These are phyloP conservation scores for Rutstroemia sp. DNA, from an alignment of 2,329 filamentous ascomycete species.

Conservation along the genomic window DNA sequence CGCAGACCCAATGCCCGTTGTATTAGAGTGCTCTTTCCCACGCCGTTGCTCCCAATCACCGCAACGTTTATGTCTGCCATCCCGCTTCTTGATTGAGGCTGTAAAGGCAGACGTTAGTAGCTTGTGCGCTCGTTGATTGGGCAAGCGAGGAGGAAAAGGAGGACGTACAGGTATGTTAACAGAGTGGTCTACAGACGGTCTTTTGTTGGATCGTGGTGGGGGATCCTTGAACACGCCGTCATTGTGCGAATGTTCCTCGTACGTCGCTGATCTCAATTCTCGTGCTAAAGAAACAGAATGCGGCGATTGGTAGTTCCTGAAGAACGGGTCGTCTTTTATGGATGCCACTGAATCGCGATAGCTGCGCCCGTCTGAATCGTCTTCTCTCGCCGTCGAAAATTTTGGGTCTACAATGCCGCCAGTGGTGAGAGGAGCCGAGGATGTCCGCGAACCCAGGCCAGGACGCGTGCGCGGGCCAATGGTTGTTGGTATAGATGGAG, in stretches of 20 bases:
- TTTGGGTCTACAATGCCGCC: neutral
- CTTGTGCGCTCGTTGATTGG: neutral
- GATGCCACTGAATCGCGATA: conserved; percentile 43
- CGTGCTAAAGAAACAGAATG: conserved; percentile 28
- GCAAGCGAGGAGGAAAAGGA: neutral
- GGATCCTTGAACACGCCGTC: conserved; percentile 13
- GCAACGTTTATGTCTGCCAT: conserved; percentile 54
- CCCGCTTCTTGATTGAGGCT: conserved; percentile 27
- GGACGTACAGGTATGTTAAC: conserved; percentile 23
- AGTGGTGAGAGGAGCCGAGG: conserved; percentile 4
- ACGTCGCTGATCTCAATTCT: conserved; percentile 26
- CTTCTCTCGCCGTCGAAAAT: conserved; percentile 8
- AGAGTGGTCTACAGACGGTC: conserved; percentile 15
- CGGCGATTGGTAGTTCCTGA: conserved; percentile 39
- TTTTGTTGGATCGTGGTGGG: conserved; percentile 11
- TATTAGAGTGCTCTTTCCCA: conserved; percentile 62
- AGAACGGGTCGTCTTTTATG: conserved; percentile 49
- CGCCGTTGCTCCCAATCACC: conserved; percentile 57
- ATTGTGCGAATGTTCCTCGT: conserved; percentile 15
- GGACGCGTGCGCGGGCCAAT: conserved; percentile 3
- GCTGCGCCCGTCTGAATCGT: conserved; percentile 19
- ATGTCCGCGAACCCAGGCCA: conserved; percentile 5
- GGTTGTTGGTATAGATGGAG: conserved; percentile 5
- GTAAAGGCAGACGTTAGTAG: conserved; percentile 13
- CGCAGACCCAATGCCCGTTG: conserved; percentile 52